phyloP scores from a whole-genome alignment of 23 red algal species.

The Gracilaria gracilis region DNA sequence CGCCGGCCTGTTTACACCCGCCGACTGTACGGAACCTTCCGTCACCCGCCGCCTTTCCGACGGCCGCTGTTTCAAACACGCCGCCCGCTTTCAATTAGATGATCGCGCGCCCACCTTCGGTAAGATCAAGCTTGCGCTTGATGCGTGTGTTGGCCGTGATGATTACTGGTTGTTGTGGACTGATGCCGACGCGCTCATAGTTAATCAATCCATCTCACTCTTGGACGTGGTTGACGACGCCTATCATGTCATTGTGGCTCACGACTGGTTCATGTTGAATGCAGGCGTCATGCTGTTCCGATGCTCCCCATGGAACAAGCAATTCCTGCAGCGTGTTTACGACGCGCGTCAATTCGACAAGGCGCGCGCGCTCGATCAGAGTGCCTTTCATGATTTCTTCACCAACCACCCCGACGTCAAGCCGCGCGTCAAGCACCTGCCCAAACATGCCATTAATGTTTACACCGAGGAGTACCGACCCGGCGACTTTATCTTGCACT shows the following conservation, averaged over 20 bases:
- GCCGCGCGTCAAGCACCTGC: conserved; percentile 76
- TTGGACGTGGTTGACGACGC: conserved; percentile 84
- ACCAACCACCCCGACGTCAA: conserved; percentile 37
- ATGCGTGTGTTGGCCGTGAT: conserved; percentile 79
- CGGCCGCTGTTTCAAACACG: conserved; percentile 47
- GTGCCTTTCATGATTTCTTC: conserved; percentile 75
- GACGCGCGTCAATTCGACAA: conserved; percentile 80
- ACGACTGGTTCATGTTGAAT: conserved; percentile 97
- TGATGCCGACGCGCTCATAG: conserved; percentile 88
- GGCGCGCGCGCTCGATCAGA: conserved; percentile 83
- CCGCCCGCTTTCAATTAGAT: conserved; percentile 62
- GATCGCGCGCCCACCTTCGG: conserved; percentile 87
- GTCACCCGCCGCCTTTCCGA: conserved; percentile 22
- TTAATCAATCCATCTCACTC: conserved; percentile 76
- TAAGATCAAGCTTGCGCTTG: conserved; percentile 90
- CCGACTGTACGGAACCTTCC: conserved; percentile 11
- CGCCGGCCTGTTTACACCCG: conserved; percentile 62
- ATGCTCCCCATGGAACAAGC: conserved; percentile 86
- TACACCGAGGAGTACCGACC: conserved; percentile 94
- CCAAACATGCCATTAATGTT: conserved; percentile 87
- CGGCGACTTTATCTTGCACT: conserved; percentile 90
- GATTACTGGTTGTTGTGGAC: conserved; percentile 92
- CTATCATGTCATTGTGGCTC: conserved; percentile 82
- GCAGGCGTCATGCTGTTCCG: conserved; percentile 84
- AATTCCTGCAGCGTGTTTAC: conserved; percentile 76